Percentiles rank a stretch among this genome's conserved stretches.
Evolutionary conservation across 1,284 basidiomycete species (phyloP).

Genomic region (Trichosporon sp.): DNA sequence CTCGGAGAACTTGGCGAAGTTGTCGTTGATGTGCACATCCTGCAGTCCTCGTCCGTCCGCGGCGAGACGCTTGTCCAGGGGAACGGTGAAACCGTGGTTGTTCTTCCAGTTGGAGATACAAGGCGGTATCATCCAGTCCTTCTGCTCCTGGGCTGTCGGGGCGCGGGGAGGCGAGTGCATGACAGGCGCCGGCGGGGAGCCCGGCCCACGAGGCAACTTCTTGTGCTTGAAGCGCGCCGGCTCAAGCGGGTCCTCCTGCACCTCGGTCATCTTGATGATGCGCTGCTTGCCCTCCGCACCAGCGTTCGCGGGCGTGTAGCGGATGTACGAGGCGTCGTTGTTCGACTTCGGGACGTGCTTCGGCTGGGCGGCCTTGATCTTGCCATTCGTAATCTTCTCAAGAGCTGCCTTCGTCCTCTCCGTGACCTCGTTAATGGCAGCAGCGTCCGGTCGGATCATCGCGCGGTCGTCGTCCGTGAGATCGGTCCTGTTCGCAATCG

Average conservation of each 20-base stretch:
- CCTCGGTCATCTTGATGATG: slow-evolving; percentile 98
- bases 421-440: slow-evolving; percentile 81
- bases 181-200: slow-evolving; percentile 95
- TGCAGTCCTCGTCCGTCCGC: slow-evolving; percentile 96
- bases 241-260: slow-evolving; percentile 95
- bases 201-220: slow-evolving; percentile 94
- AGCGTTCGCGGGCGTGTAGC: slow-evolving; percentile 81
- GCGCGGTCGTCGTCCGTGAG: slow-evolving; percentile 70
- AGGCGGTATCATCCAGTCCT: slow-evolving; percentile 99
- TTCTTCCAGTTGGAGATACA: slow-evolving; percentile 99
- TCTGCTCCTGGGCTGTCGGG: slow-evolving; percentile 94
- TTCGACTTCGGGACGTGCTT: slow-evolving; percentile 67
- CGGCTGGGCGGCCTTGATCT: slow-evolving; percentile 95
- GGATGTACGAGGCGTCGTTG: slow-evolving; percentile 80
- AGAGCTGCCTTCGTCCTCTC: slow-evolving; percentile 88
- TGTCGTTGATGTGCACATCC: slow-evolving; percentile 98
- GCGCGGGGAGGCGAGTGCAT: slow-evolving; percentile 93
- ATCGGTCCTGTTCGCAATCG: slow-evolving; percentile 85
- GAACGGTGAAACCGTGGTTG: slow-evolving; percentile 99
- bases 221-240: slow-evolving; percentile 97
- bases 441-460: slow-evolving; percentile 91
- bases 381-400: slow-evolving; percentile 89
- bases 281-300: slow-evolving; percentile 70
- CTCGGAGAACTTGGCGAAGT: slow-evolving; percentile 99
- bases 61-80: slow-evolving; percentile 95